Percentiles rank a stretch among this genome's conserved stretches.
Conservation (phyloP, 2,329 filamentous ascomycete species). For the Mycogone perniciosa region DNA sequence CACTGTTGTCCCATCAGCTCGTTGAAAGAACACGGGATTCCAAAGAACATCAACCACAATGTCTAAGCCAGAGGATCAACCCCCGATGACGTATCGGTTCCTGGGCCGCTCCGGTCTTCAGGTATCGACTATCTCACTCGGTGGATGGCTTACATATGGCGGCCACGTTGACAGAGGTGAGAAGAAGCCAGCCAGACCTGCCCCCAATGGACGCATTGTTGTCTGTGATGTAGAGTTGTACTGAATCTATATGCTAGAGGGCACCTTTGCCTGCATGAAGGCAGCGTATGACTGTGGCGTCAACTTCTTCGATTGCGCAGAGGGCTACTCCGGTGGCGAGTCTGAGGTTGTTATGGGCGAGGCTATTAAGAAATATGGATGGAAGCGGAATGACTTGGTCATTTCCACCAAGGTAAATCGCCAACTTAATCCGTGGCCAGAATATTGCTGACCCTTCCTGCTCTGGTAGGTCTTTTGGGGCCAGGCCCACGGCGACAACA, state of each 20-base stretch:
- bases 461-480: constrained; percentile 56
- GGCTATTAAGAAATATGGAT: constrained; percentile 53
- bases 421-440: not conserved
- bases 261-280: constrained; percentile 53
- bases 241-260: constrained; percentile 6
- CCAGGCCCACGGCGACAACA: constrained; percentile 50
- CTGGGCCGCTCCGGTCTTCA: constrained; percentile 66
- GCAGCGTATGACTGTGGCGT: constrained; percentile 53
- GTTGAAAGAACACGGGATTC: not conserved
- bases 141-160: constrained; percentile 68
- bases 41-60: constrained; percentile 20
- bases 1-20: not conserved
- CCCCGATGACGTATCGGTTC: constrained; percentile 63
- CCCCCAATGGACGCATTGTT: not conserved
- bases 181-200: constrained; percentile 10
- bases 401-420: constrained; percentile 50
- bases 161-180: constrained; percentile 63
- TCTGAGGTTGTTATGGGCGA: constrained; percentile 58
- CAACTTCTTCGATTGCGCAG: constrained; percentile 59
- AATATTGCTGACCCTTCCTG: not conserved
- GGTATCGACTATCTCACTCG: constrained; percentile 66
- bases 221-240: not conserved
- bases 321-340: constrained; percentile 52
- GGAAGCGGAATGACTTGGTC: constrained; percentile 56
- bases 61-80: constrained; percentile 37